Conservation (phyloP, 495 filamentous ascomycete species). For the Aspergillus wentii region DNA sequence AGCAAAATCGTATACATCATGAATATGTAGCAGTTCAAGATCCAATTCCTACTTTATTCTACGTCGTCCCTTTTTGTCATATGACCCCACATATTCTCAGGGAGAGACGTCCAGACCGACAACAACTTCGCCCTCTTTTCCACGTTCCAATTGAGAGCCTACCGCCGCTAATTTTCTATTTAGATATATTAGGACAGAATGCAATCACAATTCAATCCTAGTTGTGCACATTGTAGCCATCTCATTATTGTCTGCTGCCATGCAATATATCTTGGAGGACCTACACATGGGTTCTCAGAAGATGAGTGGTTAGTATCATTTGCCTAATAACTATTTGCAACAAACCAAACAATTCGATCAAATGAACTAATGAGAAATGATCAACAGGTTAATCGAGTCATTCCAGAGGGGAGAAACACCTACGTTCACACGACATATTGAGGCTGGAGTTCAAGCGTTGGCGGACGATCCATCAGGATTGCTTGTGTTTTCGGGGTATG, state of each 20-base stretch:
- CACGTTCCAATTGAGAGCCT: too few relatives aligned
- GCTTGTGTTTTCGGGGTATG: slow-evolving; percentile 67
- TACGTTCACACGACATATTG: slow-evolving; percentile 68
- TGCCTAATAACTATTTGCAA: background rate
- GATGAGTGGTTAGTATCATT: slow-evolving; percentile 55
- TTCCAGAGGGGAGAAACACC: slow-evolving; percentile 70
- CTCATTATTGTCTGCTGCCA: slow-evolving; percentile 79
- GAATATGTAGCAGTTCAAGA: too few relatives aligned
- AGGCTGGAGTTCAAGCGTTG: slow-evolving; percentile 52
- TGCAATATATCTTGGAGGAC: slow-evolving; percentile 67
- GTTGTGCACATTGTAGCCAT: slow-evolving; percentile 28
- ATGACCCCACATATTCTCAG: too few relatives aligned
- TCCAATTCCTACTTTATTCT: too few relatives aligned
- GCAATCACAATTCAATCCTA: too few relatives aligned
- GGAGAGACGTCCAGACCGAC: too few relatives aligned
- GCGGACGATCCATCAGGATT: slow-evolving; percentile 33
- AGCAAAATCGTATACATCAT: too few relatives aligned
- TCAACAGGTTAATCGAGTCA: slow-evolving; percentile 47
- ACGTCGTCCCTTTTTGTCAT: too few relatives aligned
- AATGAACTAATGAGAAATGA: background rate
- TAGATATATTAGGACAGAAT: too few relatives aligned
- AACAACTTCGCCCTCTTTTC: too few relatives aligned
- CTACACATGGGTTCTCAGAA: slow-evolving; percentile 51
- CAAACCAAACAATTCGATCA: background rate
- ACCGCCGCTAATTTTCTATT: too few relatives aligned